These are phyloP conservation scores for Sugiyamaella valdiviana DNA, from an alignment of 805 yeast species.

Conservation along the genomic window DNA sequence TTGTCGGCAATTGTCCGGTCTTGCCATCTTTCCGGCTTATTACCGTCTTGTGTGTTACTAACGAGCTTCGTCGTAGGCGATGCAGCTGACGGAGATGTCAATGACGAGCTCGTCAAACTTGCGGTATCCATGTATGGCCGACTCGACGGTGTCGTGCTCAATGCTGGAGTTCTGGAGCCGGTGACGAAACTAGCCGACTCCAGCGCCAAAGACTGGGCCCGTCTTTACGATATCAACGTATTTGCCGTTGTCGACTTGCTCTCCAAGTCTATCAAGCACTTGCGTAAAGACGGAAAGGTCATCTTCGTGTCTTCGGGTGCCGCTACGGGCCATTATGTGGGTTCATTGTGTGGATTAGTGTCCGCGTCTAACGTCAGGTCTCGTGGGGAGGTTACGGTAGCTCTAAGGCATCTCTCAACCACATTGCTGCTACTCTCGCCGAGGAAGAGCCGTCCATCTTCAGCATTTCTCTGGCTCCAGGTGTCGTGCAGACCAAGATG, in stretches of 20 bases:
- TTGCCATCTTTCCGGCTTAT: too few relatives aligned
- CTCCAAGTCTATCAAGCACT: slow-evolving; percentile 47
- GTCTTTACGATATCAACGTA: slow-evolving; percentile 66
- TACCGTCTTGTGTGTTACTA: slow-evolving; percentile 8
- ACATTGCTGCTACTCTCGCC: slow-evolving; percentile 59
- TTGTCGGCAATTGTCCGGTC: not conserved
- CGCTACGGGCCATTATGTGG: slow-evolving; percentile 47
- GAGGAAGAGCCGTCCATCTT: slow-evolving; percentile 58
- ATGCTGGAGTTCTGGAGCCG: slow-evolving; percentile 77
- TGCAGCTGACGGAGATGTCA: slow-evolving; percentile 37
- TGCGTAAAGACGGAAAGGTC: slow-evolving; percentile 54
- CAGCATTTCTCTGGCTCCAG: slow-evolving; percentile 80
- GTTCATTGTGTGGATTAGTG: slow-evolving; percentile 1
- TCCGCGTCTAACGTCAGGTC: slow-evolving; percentile 26
- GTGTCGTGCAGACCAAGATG: slow-evolving; percentile 90
- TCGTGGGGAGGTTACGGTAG: slow-evolving; percentile 94
- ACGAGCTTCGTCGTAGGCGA: slow-evolving; percentile 44
- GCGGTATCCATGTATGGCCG: slow-evolving; percentile 45
- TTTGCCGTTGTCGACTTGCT: slow-evolving; percentile 66
- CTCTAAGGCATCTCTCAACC: slow-evolving; percentile 87
- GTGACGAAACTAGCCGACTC: slow-evolving; percentile 52
- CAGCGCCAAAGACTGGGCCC: slow-evolving; percentile 52
- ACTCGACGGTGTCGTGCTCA: slow-evolving; percentile 51
- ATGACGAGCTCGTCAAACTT: slow-evolving; percentile 35
- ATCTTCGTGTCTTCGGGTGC: slow-evolving; percentile 92